phyloP scores from a whole-genome alignment of 202 grass and related monocot species.

The Carex arenaria region DNA sequence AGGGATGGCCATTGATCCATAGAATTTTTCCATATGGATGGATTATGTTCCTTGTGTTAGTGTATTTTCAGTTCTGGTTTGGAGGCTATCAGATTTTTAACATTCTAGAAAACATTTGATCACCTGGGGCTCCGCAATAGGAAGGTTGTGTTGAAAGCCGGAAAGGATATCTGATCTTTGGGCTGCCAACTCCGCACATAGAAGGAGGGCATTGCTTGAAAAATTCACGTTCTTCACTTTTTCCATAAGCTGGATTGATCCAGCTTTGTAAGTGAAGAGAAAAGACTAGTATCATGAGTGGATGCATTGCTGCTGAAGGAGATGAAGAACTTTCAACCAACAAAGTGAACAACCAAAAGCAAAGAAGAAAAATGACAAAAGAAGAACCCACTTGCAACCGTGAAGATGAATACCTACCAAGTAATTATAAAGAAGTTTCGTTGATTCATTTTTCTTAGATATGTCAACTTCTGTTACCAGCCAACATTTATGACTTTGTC shows the following conservation, averaged over 20 bases:
- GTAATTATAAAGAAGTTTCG: too few relatives aligned
- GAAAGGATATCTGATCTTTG: constrained; percentile 36
- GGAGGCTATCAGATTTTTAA: not conserved
- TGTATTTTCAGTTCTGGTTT: too few relatives aligned
- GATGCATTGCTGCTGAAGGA: constrained; percentile 7
- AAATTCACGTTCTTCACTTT: constrained; percentile 18
- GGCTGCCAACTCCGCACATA: constrained; percentile 13
- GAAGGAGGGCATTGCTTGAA: constrained; percentile 15
- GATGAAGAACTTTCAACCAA: not conserved
- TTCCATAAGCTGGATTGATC: not conserved
- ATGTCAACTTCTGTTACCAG: not conserved
- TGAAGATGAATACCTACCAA: not conserved
- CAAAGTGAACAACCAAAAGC: not conserved
- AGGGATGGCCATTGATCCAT: too few relatives aligned
- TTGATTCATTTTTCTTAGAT: too few relatives aligned
- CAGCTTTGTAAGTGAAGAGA: constrained; percentile 1
- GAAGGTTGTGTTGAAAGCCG: not conserved
- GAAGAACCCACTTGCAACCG: not conserved
- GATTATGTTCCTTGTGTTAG: too few relatives aligned
- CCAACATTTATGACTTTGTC: not conserved
- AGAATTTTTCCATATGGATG: too few relatives aligned
- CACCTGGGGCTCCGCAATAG: constrained; percentile 16
- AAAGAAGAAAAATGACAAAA: not conserved
- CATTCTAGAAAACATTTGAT: not conserved
- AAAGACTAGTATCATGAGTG: constrained; percentile 6